A percentile compares a stretch with the other conserved stretches of the same genome.
phyloP scores from a whole-genome alignment of 805 yeast species.

The Kodamaea restingae region DNA sequence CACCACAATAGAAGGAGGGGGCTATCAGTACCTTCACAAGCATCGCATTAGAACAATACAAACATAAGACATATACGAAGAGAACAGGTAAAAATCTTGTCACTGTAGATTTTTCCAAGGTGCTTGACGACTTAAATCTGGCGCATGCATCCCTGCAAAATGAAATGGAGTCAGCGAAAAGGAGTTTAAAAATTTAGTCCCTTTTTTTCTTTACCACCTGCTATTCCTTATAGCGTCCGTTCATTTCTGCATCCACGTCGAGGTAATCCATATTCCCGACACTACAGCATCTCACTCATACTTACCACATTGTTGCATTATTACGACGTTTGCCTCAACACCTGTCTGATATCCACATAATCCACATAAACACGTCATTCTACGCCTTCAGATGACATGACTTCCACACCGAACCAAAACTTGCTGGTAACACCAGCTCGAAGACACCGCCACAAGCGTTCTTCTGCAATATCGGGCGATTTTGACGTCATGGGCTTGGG shows the following conservation, averaged over 20 bases:
- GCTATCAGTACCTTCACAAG: too few species aligned
- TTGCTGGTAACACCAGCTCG: conserved; percentile 16
- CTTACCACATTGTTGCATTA: not conserved
- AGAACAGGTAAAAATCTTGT: too few species aligned
- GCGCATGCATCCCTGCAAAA: too few species aligned
- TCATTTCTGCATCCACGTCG: conserved; percentile 3
- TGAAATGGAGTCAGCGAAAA: too few species aligned
- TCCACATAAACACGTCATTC: not conserved
- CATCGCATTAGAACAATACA: too few species aligned
- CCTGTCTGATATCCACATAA: not conserved
- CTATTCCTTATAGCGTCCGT: conserved; percentile 8
- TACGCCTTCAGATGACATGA: conserved; percentile 7
- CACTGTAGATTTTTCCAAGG: too few species aligned
- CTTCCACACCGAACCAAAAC: conserved; percentile 9
- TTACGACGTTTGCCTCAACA: not conserved
- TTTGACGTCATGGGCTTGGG: conserved; percentile 51
- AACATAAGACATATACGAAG: too few species aligned
- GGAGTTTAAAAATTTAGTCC: conserved; percentile 2
- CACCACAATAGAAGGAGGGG: too few species aligned
- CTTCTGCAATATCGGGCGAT: conserved; percentile 87
- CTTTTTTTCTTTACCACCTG: conserved; percentile 1
- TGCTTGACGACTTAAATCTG: too few species aligned
- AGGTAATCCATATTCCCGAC: not conserved
- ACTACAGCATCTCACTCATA: too few species aligned
- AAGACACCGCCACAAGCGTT: conserved; percentile 76